Base-by-base conservation (phyloP, 169 alveolate genomes). In the Eimeria necatrix region DNA sequence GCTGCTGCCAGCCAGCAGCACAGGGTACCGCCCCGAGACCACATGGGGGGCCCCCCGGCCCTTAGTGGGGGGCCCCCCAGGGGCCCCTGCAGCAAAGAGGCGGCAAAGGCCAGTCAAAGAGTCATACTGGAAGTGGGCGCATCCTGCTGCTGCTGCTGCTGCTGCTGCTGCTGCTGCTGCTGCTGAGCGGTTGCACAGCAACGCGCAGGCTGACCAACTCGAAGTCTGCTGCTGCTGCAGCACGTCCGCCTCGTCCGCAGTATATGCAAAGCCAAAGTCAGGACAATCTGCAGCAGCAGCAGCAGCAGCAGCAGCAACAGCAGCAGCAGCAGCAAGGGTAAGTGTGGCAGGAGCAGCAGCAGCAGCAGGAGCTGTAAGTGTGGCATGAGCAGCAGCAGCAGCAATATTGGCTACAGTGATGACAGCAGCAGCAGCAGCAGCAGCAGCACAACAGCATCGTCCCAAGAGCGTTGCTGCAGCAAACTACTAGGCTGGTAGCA, bases 271-370 rank as follows among this genome's bases (percentile, higher is more conserved):
- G 84, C 84, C 84, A 32, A 73, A 73, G n/a, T 20, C 56, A 51
- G 84, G 84, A 18, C 84, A 73, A 18, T 73, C 84, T 73, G 84
- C 84, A 73, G 84, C 84, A n/a, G 84, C 48, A 73, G 84, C 6
- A n/a, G 26, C 41, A 64, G 76, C 76, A 64, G 76, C 64, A 14
- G 64, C 64, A 56, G 64, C 20, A 9, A 14, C 14, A 56, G 64
- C 64, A 56, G 64, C 64, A 56, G 64, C 64, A 56, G 64, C 64
- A 9, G 64, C 14, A 9, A 14, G 20, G 64, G 64, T 14, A 56
- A 14, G 64, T 9, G 64, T 14, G n/a, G n/a, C n/a, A n/a, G n/a
- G n/a, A n/a, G n/a, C n/a, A n/a, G n/a, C n/a, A n/a, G n/a, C n/a
- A n/a, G n/a, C n/a, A n/a, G n/a, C n/a, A n/a, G n/a, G n/a, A n/a